Base-by-base conservation (phyloP, 768 basidiomycete genomes). In the Termitomyces sp. region DNA sequence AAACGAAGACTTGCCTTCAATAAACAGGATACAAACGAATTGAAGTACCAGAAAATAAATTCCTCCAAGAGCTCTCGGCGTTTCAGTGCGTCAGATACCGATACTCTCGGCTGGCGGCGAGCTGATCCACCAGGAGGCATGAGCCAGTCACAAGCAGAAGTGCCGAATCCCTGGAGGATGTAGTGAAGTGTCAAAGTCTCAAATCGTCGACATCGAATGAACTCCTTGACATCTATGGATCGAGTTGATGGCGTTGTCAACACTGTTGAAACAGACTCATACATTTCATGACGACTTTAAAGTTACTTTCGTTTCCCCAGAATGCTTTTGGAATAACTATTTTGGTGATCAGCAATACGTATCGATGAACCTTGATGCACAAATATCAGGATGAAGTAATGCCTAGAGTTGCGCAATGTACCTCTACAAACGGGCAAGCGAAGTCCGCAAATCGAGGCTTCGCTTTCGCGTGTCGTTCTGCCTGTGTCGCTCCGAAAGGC, bases 41-140 rank as follows among this genome's bases (percentile, higher is more conserved):
- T 90, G 57, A 97, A 92, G 62, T 93, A 87, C 97, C 97, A 99
- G 67, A 85, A 90, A n/a, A 98, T 56, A 65, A 96, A 92, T 51
- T 98, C 92, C 67, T 92, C 85, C 0, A 94, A 65, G 15, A 98
- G 70, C 66, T 93, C 86, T n/a, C 83, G 77, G 18, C 92, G 81
- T 69, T 93, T 97, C 33, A 83, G 63, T 2, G 83, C 72, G 64
- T 98, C 94, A 0, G 83, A 81, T 3, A 83, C 81, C 7, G 83
- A 73, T 0, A 85, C 79, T 50, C 86, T 76, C 2, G 68, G 63
- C 59, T 87, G 80, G 34, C 69, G 66, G 20, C 51, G 61, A 7
- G 70, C 70, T 18, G 72, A 70, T 7, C 62, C 55, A 6, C 77
- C 74, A 0, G 75, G 70, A 9, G 81, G 83, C 61, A 76, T 77